phyloP scores from a whole-genome alignment of 2,329 filamentous ascomycete species.

The Pseudogymnoascus sp. region DNA sequence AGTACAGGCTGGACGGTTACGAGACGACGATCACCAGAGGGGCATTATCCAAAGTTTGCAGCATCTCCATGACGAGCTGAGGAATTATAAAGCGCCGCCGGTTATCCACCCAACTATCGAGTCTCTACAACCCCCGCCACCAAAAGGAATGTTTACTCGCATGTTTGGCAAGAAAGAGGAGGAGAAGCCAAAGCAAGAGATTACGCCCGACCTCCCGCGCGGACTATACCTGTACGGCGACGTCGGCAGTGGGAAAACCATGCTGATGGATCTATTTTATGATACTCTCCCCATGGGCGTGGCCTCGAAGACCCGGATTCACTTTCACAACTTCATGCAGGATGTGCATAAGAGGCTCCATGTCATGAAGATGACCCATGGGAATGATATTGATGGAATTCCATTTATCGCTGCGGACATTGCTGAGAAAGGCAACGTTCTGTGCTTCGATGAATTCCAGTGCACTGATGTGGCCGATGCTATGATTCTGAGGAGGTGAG shows the following conservation, averaged over 20 bases:
- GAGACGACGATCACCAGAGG: constrained; percentile 87
- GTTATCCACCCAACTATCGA: constrained; percentile 73
- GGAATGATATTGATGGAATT: constrained; percentile 80
- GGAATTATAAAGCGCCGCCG: constrained; percentile 60
- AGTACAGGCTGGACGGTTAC: constrained; percentile 62
- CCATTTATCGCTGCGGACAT: constrained; percentile 94
- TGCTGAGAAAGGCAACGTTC: constrained; percentile 70
- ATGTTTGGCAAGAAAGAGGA: constrained; percentile 42
- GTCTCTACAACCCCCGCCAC: constrained; percentile 48
- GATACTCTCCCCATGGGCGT: constrained; percentile 80
- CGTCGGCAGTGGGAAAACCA: constrained; percentile 95
- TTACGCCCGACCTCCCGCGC: constrained; percentile 69
- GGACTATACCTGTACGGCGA: constrained; percentile 94
- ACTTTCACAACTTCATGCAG: constrained; percentile 99
- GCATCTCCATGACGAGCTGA: constrained; percentile 76
- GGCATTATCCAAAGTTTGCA: constrained; percentile 84
- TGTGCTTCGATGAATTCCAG: constrained; percentile 98
- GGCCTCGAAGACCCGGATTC: constrained; percentile 77
- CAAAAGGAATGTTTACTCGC: constrained; percentile 46
- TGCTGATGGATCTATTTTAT: constrained; percentile 98
- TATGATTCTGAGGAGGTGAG: constrained; percentile 80
- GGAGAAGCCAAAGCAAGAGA: constrained; percentile 35
- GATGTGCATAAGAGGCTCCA: constrained; percentile 88
- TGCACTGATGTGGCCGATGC: constrained; percentile 97
- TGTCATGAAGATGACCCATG: constrained; percentile 79